phyloP scores from a whole-genome alignment of 768 basidiomycete species.

The Agaricus bisporus region DNA sequence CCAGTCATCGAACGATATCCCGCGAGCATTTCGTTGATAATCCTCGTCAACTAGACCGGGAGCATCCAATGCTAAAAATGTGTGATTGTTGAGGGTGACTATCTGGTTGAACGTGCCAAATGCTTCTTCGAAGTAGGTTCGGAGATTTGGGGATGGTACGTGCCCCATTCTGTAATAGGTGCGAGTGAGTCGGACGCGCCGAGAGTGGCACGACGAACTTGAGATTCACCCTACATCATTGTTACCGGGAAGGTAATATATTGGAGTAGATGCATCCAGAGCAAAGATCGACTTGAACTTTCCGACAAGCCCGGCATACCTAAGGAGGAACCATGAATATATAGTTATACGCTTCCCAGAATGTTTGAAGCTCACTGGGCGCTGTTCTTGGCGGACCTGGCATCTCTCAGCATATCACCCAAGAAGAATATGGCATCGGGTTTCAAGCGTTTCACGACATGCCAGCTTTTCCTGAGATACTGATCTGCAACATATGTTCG shows the following conservation, averaged over 20 bases:
- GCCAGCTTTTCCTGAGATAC: slow-evolving; percentile 70
- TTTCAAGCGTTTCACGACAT: slow-evolving; percentile 45
- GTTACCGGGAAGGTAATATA: slow-evolving; percentile 73
- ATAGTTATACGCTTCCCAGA: background rate
- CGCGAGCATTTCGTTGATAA: slow-evolving; percentile 52
- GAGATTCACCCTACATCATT: slow-evolving; percentile 61
- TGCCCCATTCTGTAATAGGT: slow-evolving; percentile 43
- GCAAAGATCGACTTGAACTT: slow-evolving; percentile 62
- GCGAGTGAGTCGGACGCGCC: background rate
- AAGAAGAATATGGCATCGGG: slow-evolving; percentile 69
- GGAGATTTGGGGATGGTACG: slow-evolving; percentile 42
- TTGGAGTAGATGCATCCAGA: slow-evolving; percentile 28
- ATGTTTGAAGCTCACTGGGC: slow-evolving; percentile 26
- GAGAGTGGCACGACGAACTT: background rate
- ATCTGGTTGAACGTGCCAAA: slow-evolving; percentile 70
- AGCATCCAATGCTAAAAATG: slow-evolving; percentile 66
- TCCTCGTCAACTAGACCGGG: slow-evolving; percentile 83
- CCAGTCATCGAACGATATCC: slow-evolving; percentile 50
- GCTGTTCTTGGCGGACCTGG: slow-evolving; percentile 45
- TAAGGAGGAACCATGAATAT: slow-evolving; percentile 20
- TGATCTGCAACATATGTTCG: slow-evolving; percentile 45
- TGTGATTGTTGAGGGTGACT: slow-evolving; percentile 60
- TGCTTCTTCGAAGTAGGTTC: slow-evolving; percentile 47
- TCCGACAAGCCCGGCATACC: slow-evolving; percentile 53
- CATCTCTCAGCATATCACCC: slow-evolving; percentile 71